Base-by-base conservation (phyloP, 2,329 filamentous ascomycete genomes). In the Colletotrichum sp. region DNA sequence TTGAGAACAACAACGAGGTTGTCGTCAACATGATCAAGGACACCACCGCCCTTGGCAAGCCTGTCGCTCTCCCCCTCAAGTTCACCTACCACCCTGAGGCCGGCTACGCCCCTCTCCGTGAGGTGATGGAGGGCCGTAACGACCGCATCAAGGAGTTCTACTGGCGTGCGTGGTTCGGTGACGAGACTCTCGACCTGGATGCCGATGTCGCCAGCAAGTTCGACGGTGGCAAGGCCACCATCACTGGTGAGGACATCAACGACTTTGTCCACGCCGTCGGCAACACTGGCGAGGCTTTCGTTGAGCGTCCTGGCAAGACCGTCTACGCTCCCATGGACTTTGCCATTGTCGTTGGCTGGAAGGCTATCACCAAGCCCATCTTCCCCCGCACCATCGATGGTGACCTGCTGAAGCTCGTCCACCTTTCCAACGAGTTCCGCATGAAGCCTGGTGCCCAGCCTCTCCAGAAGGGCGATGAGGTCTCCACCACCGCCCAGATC, bases 71-170 rank as follows among this genome's bases (percentile, higher is more conserved):
- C 74, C 94, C 95, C 27, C 92, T 99, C 79, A 92, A 93, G 83
- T 99, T 99, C 88, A 95, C 92, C 7, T 99, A 99, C 87, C 95
- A 96, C 83, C 97, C 97, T 3, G 96, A 99, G 86, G 94, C 95
- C 72, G 97, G 97, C 34, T 99, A 98, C 83, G 96, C 98, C n/a
- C 97, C 97, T 22, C 98, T 99, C 80, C 94, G 94, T 77, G 97
- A 99, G 86, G 94, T 99, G 78, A 99, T 99, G 97, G 92, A 96
- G 44, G 94, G 92, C 71, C 95, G 97, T 82, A 99, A 99, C 84
- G 96, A 99, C 83, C 95, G 95, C 79, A 99, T 99, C 89, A 99
- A 99, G 90, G 95, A 98, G 86, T 99, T 99, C 85, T 99, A 99
- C 90, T 99, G 98, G 93, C 93, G 93, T 80, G 93, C 98, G 79